These are phyloP conservation scores for Pythium biforme DNA, from an alignment of 352 stramenopile genomes.

Conservation along the genomic window DNA sequence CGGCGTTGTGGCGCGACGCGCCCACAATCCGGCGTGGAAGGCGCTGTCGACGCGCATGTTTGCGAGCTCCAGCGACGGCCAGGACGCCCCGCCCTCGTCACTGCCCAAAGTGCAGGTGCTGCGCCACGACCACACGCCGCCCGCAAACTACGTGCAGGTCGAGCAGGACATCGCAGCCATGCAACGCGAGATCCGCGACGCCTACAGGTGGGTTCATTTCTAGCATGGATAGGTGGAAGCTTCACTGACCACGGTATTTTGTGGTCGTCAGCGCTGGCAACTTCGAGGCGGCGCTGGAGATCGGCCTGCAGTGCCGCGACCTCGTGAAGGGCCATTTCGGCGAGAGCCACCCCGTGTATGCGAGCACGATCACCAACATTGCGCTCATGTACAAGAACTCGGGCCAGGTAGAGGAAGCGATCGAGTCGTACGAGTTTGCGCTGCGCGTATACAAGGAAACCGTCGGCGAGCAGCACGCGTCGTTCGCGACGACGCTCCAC, in stretches of 20 bases:
- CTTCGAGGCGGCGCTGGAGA: slow-evolving; percentile 64
- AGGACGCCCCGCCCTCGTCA: slow-evolving; percentile 14
- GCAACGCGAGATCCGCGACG: slow-evolving; percentile 80
- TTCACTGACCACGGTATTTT: no score
- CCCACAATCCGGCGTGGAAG: no score
- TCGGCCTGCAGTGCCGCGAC: slow-evolving; percentile 67
- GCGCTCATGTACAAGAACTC: slow-evolving; percentile 88
- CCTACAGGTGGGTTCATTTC: no score
- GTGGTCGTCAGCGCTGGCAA: slow-evolving; percentile 45
- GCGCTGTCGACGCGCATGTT: slow-evolving; percentile 13
- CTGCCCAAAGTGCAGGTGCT: slow-evolving; percentile 54
- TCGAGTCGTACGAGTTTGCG: slow-evolving; percentile 81
- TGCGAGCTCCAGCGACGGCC: slow-evolving; percentile 14
- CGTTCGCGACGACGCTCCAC: slow-evolving; percentile 81
- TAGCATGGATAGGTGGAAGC: no score
- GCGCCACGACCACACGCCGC: slow-evolving; percentile 60
- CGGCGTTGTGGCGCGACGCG: neutral
- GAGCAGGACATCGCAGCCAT: slow-evolving; percentile 80
- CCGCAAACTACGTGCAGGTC: slow-evolving; percentile 56
- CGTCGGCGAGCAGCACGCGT: slow-evolving; percentile 79
- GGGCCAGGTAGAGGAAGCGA: slow-evolving; percentile 66
- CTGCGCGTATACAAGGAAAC: slow-evolving; percentile 79
- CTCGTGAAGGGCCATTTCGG: slow-evolving; percentile 73
- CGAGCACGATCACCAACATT: slow-evolving; percentile 85
- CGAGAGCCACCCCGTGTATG: slow-evolving; percentile 75